These are phyloP conservation scores for Corymbia citriodora DNA, from an alignment of 441 rosid genomes.

Conservation along the genomic window DNA sequence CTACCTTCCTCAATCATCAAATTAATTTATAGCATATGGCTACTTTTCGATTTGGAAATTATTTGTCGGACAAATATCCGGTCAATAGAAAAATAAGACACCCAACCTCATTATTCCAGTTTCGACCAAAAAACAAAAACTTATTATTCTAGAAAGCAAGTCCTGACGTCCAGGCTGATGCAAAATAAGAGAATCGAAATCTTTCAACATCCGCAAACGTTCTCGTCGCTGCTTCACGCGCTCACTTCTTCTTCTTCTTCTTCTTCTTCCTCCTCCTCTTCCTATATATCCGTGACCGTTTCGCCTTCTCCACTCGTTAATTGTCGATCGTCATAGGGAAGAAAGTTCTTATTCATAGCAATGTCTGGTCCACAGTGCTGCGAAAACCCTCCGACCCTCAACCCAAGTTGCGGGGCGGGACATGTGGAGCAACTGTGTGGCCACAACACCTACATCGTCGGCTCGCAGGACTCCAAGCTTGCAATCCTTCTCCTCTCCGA, in stretches of 20 bases:
- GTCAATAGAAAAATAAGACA: neutral
- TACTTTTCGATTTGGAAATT: neutral
- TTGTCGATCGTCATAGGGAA: neutral
- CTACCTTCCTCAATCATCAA: neutral
- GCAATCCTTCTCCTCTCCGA: conserved; percentile 15
- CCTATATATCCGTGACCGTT: neutral
- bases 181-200: neutral
- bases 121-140: no score
- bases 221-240: neutral
- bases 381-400: conserved; percentile 12
- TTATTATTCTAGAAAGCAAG: no score
- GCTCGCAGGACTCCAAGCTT: conserved; percentile 9
- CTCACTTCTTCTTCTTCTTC: neutral
- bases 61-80: neutral
- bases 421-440: conserved; percentile 7
- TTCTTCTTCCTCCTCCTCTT: neutral
- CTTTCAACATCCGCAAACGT: neutral
- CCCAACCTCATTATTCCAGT: neutral
- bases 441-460: conserved; percentile 9
- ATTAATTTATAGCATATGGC: neutral
- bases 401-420: conserved; percentile 7
- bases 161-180: neutral
- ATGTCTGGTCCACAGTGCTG: conserved; percentile 27
- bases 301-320: neutral
- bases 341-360: neutral